Evolutionary conservation across 345 rosid species (phyloP), one percentile per base, ranked within the genome.

Genomic region (Cardamine occulta): DNA sequence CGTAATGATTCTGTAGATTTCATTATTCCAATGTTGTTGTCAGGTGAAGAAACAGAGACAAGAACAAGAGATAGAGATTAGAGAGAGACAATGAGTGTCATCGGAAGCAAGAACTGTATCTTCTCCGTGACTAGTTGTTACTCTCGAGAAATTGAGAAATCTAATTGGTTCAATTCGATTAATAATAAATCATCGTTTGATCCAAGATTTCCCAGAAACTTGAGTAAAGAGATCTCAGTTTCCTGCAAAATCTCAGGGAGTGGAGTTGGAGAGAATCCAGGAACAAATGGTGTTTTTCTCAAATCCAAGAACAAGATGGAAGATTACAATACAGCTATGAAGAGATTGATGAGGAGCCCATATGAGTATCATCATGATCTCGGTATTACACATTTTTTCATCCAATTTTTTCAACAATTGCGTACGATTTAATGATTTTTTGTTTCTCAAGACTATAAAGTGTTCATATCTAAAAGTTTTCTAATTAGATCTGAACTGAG

Each of bases 351-450:
- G 98, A 88, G 96, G 66, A 91, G 80, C 83, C 97, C 96, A 1
- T 93, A 87, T 68, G 97, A 93, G 73, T 93, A 93, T 82, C 96
- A 89, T 77, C 98, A 93, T 66, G 98, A 93, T 79, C 88, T 93
- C 5, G 96, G 98, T 93, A 47, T 4, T 79, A 31, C 39, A 19
- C 11, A 29, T 39, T 57, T 39, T 57, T 31, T 8, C 28, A 5
- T 14, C 17, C 0, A 42, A 28, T 34, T 23, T 7, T 2, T 35
- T 12, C 58, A 14, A 5, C 34, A 24, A 1, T 39, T 52, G 26
- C 14, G 9, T 35, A 21, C 2, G 21, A 24, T 28, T 63, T 56
- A 5, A 19, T 23, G 29, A 12, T 13, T 34, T 56, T 2, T 31
- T 59, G 44, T 61, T 60, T 59, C 18, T 24, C 6, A 10, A 63